These are phyloP conservation scores for Aspergillus kassunensis DNA, from an alignment of 495 filamentous ascomycete species.

Conservation along the genomic window DNA sequence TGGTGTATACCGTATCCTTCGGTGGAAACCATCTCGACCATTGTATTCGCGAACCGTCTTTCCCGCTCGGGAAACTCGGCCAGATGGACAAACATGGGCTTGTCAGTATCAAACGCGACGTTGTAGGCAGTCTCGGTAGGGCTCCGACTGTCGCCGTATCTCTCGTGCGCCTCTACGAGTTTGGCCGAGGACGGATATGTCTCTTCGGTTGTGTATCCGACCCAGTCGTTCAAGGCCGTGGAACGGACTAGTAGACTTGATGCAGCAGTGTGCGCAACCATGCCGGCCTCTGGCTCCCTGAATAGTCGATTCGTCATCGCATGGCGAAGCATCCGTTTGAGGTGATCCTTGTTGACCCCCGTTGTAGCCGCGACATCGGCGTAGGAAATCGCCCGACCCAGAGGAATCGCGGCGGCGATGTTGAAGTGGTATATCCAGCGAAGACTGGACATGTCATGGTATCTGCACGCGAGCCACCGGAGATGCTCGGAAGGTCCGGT, in stretches of 20 bases:
- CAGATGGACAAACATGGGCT: constrained; percentile 2
- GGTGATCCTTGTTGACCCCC: background rate
- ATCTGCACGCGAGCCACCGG: background rate
- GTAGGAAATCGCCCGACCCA: background rate
- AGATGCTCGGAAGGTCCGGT: background rate
- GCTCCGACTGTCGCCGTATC: background rate
- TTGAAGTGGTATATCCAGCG: constrained; percentile 9
- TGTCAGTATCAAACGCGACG: background rate
- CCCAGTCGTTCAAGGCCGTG: background rate
- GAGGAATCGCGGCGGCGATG: background rate
- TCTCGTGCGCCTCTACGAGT: background rate
- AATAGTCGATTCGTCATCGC: constrained; percentile 8
- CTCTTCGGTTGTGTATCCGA: background rate
- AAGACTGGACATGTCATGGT: constrained; percentile 3
- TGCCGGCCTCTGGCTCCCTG: background rate
- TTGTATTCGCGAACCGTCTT: background rate
- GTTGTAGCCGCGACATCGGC: background rate
- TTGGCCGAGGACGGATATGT: background rate
- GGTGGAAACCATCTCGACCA: background rate
- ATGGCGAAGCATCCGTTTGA: background rate
- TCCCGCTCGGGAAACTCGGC: background rate
- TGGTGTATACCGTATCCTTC: background rate
- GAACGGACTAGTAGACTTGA: background rate
- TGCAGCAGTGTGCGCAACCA: background rate
- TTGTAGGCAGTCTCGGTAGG: background rate